These are phyloP conservation scores for Ascochyta fabae DNA, from an alignment of 2,329 filamentous ascomycete genomes.

Conservation along the genomic window DNA sequence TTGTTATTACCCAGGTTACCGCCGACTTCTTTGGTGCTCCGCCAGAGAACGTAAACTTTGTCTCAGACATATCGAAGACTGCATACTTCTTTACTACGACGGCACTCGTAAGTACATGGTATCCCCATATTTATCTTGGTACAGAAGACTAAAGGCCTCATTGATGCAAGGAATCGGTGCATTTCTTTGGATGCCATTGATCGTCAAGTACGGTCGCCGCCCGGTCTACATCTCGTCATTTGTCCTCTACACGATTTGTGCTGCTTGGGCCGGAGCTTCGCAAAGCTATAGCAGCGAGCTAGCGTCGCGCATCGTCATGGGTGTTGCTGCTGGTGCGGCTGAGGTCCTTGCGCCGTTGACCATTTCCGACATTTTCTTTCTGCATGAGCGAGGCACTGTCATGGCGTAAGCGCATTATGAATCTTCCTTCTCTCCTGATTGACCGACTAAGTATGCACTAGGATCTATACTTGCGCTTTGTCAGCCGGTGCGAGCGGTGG, in stretches of 20 bases:
- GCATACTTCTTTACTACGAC: slow-evolving; percentile 63
- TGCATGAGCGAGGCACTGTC: slow-evolving; percentile 67
- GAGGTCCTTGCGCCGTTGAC: slow-evolving; percentile 67
- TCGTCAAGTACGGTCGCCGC: slow-evolving; percentile 55
- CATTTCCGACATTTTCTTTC: slow-evolving; percentile 68
- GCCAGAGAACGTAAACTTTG: slow-evolving; percentile 29
- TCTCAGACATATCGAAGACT: slow-evolving; percentile 50
- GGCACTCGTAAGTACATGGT: slow-evolving; percentile 41
- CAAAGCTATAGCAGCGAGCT: slow-evolving; percentile 65
- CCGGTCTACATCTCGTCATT: slow-evolving; percentile 59
- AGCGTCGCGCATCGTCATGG: slow-evolving; percentile 66
- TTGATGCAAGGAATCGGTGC: slow-evolving; percentile 52
- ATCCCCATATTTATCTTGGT: no score
- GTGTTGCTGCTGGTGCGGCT: slow-evolving; percentile 65
- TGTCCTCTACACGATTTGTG: slow-evolving; percentile 55
- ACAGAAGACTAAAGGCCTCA: no score
- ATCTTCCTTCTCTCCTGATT: background rate
- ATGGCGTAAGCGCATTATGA: slow-evolving; percentile 39
- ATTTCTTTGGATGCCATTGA: slow-evolving; percentile 49
- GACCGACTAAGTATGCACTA: slow-evolving; percentile 7
- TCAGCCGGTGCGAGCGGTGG: slow-evolving; percentile 36
- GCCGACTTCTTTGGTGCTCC: background rate
- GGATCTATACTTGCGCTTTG: slow-evolving; percentile 31
- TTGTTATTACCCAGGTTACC: slow-evolving; percentile 34
- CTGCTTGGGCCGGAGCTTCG: slow-evolving; percentile 63